Evolutionary conservation across 2,329 filamentous ascomycete species (phyloP).

Genomic region (Alternaria novae-zelandiae): DNA sequence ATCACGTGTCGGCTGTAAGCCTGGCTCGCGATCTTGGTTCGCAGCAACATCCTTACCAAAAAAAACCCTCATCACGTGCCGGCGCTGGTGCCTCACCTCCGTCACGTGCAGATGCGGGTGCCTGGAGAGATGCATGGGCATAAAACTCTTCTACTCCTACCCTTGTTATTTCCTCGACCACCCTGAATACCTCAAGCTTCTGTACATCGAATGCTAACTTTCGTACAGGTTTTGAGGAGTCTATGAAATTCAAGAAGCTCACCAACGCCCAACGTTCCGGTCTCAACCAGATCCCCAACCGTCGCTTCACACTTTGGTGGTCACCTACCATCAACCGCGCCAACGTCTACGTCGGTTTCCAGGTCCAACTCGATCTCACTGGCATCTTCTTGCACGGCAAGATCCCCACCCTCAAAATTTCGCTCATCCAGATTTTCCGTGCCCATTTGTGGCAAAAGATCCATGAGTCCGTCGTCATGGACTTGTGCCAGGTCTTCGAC

Average conservation of each 20-base stretch:
- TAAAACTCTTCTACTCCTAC: neutral
- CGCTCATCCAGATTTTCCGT: constrained; percentile 97
- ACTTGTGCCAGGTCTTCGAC: constrained; percentile 97
- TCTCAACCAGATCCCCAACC: constrained; percentile 98
- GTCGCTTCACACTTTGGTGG: constrained; percentile 99
- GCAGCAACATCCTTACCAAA: neutral
- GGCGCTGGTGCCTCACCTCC: neutral
- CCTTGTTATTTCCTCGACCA: neutral
- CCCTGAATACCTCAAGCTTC: neutral
- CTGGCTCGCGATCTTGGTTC: neutral
- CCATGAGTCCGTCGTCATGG: constrained; percentile 98
- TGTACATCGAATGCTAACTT: constrained; percentile 27
- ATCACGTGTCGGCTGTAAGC: neutral
- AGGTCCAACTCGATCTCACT: constrained; percentile 95
- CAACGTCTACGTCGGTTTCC: constrained; percentile 99
- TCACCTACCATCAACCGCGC: constrained; percentile 88
- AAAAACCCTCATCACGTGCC: neutral
- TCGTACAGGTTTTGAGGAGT: constrained; percentile 46
- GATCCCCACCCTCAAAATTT: constrained; percentile 97
- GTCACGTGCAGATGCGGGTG: neutral
- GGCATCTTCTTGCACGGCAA: constrained; percentile 99
- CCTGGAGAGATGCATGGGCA: neutral
- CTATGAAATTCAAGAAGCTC: constrained; percentile 98
- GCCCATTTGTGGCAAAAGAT: constrained; percentile 99
- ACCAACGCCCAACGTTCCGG: constrained; percentile 96